Conservation (phyloP, 1,139 yeast genomes). For the Hemisphaericaspora subhashii region DNA sequence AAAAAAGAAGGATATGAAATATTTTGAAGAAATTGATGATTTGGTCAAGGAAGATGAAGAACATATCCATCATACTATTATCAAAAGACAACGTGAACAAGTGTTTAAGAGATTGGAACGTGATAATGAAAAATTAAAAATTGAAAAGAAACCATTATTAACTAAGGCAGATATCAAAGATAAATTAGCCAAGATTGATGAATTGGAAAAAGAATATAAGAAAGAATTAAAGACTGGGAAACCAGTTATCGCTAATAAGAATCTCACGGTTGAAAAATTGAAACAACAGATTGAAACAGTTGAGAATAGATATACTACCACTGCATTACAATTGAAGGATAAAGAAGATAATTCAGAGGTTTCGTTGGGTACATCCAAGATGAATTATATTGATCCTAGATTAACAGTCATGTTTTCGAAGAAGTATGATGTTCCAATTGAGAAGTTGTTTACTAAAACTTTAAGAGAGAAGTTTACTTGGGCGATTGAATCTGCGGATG, state of each 20-base stretch:
- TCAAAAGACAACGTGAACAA: constrained; percentile 63
- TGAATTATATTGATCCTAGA: constrained; percentile 94
- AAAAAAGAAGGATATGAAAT: constrained; percentile 52
- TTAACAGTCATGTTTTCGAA: constrained; percentile 88
- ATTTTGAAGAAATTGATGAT: constrained; percentile 72
- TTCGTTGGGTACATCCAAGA: constrained; percentile 88
- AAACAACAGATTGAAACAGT: constrained; percentile 70
- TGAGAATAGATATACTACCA: constrained; percentile 68
- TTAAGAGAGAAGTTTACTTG: constrained; percentile 89
- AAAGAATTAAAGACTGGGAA: constrained; percentile 63
- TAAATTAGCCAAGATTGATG: constrained; percentile 59
- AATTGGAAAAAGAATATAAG: constrained; percentile 51
- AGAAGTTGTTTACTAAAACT: constrained; percentile 87
- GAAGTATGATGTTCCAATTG: constrained; percentile 85
- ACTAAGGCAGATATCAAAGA: constrained; percentile 56
- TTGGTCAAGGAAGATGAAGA: constrained; percentile 63
- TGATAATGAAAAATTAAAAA: constrained; percentile 72
- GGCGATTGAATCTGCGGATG: constrained; percentile 93
- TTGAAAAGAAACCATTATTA: constrained; percentile 54
- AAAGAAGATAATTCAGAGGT: constrained; percentile 94
- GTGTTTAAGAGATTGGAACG: constrained; percentile 63
- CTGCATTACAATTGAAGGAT: constrained; percentile 77
- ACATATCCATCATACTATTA: constrained; percentile 54
- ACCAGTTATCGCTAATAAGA: constrained; percentile 54
- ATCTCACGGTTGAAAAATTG: constrained; percentile 68